phyloP scores from a whole-genome alignment of 106 monocot species.

The Acorus gramineus region DNA sequence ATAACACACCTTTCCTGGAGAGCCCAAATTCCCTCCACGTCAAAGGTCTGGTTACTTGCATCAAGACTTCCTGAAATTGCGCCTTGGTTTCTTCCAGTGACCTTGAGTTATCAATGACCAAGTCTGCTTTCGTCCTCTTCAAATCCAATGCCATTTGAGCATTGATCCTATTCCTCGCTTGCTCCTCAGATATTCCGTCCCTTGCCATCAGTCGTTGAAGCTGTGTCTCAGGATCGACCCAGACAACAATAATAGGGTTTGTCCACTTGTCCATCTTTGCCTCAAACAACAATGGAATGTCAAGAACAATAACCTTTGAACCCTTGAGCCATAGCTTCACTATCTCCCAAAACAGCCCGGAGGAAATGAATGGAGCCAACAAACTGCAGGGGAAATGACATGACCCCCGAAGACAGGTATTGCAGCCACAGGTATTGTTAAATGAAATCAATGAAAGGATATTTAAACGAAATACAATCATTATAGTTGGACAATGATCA shows the following conservation, averaged over 20 bases:
- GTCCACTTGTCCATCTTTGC: conserved; percentile 67
- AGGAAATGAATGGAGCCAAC: conserved; percentile 81
- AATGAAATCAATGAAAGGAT: too few species aligned
- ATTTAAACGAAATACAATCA: too few species aligned
- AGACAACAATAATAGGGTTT: conserved; percentile 69
- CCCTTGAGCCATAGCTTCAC: conserved; percentile 86
- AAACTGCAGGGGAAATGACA: conserved; percentile 30
- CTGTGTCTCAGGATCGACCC: conserved; percentile 80
- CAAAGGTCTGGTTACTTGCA: conserved; percentile 34
- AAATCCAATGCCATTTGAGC: conserved; percentile 60
- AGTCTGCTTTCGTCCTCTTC: conserved; percentile 70
- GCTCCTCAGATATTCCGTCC: conserved; percentile 67
- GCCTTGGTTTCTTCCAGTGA: conserved; percentile 58
- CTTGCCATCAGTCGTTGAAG: conserved; percentile 58
- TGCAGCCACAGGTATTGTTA: too few species aligned
- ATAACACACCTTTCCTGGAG: conserved; percentile 59
- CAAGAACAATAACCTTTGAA: conserved; percentile 60
- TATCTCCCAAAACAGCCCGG: conserved; percentile 66
- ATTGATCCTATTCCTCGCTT: conserved; percentile 57
- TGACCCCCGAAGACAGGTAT: too few species aligned
- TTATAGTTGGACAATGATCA: too few species aligned
- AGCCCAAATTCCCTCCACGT: conserved; percentile 51
- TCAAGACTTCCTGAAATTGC: conserved; percentile 51
- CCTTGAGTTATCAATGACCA: conserved; percentile 85
- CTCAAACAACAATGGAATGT: conserved; percentile 88